Evolutionary conservation across 495 filamentous ascomycete species (phyloP), one percentile per base, ranked within the genome.

Genomic region (Hypoxylon trugodes): DNA sequence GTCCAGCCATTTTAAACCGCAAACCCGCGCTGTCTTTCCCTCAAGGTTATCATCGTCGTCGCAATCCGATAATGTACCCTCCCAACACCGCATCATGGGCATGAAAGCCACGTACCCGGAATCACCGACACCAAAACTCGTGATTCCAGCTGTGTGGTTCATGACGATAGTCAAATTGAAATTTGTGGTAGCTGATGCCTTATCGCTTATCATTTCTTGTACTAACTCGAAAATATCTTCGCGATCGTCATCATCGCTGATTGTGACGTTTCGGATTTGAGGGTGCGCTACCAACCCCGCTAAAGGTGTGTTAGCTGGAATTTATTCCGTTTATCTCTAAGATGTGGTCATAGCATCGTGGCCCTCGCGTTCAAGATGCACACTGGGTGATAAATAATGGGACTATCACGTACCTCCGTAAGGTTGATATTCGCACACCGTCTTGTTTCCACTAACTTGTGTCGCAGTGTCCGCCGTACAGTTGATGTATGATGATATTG

Each of bases 121-220:
- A 6, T 41, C 2, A 6, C 43, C 55, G 5, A 49, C 25, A 7
- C 16, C 2, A 0, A 33, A 2, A 10, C 37, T 35, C 1, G 6
- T 38, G 13, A 28, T 7, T 21, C 2, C 6, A 4, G 18, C 13
- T 6, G 55, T 59, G 55, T 30, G 41, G 55, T 59, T 50, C 35
- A 59, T 42, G 43, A 59, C 55, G 25, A 59, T 35, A 2, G 55
- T 59, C 3, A 25, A 21, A 45, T 59, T 49, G 35, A 59, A 59
- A 45, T 59, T 41, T 1, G 35, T 49, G n/a, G 5, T 15, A 16
- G 25, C 18, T 15, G 26, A 15, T 5, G 55, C 18, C 10, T 2
- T 7, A 1, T 24, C 21, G 35, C 13, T 49, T 4, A 19, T 19
- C 21, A 21, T 40, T 7, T 46, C 13, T 8, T 41, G 35, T 7